Percentiles rank a stretch among this genome's conserved stretches.
phyloP scores from a whole-genome alignment of 257 asterid species.

The Henckelia pumila region DNA sequence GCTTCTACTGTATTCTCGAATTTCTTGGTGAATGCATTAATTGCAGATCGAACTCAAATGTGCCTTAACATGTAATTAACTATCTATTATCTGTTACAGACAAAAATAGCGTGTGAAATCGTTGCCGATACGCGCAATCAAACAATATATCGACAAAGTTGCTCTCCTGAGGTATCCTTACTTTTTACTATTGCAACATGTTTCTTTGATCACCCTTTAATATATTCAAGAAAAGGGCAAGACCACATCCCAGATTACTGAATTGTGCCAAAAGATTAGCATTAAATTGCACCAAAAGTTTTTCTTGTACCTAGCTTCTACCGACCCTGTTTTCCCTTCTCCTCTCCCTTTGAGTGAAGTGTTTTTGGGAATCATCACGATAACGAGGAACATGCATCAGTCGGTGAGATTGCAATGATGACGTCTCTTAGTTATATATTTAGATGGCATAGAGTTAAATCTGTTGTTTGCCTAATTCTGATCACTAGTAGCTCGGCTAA shows the following conservation, averaged over 20 bases:
- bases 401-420: too few relatives aligned
- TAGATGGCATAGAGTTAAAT: too few relatives aligned
- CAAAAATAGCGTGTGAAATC: not conserved
- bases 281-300: not conserved
- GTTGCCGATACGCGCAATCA: not conserved
- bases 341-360: not conserved
- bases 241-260: not conserved
- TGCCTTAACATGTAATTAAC: too few relatives aligned
- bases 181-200: not conserved
- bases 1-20: not conserved
- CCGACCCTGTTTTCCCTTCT: not conserved
- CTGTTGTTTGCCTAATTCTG: not conserved
- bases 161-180: not conserved
- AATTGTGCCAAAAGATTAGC: too few relatives aligned
- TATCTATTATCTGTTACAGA: not conserved
- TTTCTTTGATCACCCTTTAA: not conserved
- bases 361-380: not conserved
- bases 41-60: too few relatives aligned
- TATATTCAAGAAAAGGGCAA: not conserved
- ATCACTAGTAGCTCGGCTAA: not conserved
- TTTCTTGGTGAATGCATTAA: not conserved
- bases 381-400: not conserved
- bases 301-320: not conserved
- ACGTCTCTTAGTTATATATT: too few relatives aligned
- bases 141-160: not conserved